phyloP scores from a whole-genome alignment of 164 flowering plant species.

The Vitis rupestris region DNA sequence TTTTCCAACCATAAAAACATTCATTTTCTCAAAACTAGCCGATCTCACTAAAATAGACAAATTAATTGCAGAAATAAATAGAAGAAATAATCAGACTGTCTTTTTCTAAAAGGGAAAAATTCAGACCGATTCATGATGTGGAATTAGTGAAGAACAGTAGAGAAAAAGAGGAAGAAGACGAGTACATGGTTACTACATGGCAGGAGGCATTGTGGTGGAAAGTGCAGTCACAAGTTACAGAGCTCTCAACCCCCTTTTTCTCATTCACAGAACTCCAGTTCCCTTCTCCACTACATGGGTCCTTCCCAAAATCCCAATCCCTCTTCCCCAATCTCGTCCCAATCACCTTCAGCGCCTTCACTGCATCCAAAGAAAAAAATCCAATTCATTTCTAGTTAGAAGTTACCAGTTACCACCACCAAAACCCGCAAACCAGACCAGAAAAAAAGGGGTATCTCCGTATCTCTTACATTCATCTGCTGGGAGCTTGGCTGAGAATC shows the following conservation, averaged over 20 bases:
- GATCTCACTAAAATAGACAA: too few relatives aligned
- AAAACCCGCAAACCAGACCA: not conserved
- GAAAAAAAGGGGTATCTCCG: not conserved
- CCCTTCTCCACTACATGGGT: constrained; percentile 55
- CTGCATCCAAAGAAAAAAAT: constrained; percentile 28
- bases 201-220: constrained; percentile 43
- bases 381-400: not conserved
- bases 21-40: too few relatives aligned
- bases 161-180: not conserved
- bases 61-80: too few relatives aligned
- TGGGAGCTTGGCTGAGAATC: not conserved
- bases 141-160: not conserved
- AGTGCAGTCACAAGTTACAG: constrained; percentile 59
- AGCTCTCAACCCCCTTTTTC: constrained; percentile 43
- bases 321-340: constrained; percentile 51
- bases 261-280: constrained; percentile 33
- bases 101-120: too few relatives aligned
- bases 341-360: constrained; percentile 52
- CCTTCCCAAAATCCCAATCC: constrained; percentile 55
- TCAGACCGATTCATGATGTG: too few relatives aligned
- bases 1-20: too few relatives aligned
- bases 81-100: too few relatives aligned
- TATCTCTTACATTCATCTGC: not conserved
- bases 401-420: too few relatives aligned
- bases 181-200: constrained; percentile 58